Conservation (phyloP, 139 green algal genomes). For the Chlorella sp. region DNA sequence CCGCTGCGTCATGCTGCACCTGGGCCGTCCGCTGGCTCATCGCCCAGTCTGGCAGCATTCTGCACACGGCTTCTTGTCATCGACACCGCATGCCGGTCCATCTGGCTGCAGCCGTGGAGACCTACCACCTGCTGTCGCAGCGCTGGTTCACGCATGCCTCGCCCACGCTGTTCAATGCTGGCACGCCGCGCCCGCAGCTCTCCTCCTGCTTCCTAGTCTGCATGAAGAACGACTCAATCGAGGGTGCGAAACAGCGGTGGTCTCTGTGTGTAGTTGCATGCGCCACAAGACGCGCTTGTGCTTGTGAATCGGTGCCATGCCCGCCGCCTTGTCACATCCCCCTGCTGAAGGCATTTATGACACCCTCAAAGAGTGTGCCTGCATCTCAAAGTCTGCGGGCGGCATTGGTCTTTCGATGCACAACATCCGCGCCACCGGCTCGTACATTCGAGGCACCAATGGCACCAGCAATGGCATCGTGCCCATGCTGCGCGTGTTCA, state of each 20-base stretch:
- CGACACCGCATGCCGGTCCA: too few species aligned
- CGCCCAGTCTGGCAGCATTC: too few species aligned
- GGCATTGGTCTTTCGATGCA: conserved; percentile 98
- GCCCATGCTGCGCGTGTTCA: conserved; percentile 99
- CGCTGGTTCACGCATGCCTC: conserved; percentile 98
- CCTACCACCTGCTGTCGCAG: conserved; percentile 94
- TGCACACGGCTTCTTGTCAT: too few species aligned
- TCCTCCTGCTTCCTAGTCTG: conserved; percentile 95
- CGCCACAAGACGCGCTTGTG: background rate
- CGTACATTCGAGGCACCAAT: conserved; percentile 99
- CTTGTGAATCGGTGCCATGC: too few species aligned
- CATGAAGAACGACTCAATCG: conserved; percentile 97
- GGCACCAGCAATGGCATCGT: conserved; percentile 98
- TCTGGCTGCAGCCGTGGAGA: conserved; percentile 68
- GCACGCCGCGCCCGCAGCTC: conserved; percentile 94
- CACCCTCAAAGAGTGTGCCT: conserved; percentile 99
- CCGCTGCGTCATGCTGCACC: too few species aligned
- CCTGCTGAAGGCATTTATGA: conserved; percentile 93
- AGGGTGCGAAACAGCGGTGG: conserved; percentile 56
- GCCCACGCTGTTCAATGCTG: conserved; percentile 98
- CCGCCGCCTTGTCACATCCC: background rate
- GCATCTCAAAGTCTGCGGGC: conserved; percentile 95
- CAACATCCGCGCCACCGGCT: conserved; percentile 92
- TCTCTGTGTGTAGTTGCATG: background rate
- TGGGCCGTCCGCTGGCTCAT: background rate